Percentiles rank a stretch among this genome's conserved stretches.
Evolutionary conservation across 129 eudicot genomes (phyloP).

Genomic region (Flaveria linearis): DNA sequence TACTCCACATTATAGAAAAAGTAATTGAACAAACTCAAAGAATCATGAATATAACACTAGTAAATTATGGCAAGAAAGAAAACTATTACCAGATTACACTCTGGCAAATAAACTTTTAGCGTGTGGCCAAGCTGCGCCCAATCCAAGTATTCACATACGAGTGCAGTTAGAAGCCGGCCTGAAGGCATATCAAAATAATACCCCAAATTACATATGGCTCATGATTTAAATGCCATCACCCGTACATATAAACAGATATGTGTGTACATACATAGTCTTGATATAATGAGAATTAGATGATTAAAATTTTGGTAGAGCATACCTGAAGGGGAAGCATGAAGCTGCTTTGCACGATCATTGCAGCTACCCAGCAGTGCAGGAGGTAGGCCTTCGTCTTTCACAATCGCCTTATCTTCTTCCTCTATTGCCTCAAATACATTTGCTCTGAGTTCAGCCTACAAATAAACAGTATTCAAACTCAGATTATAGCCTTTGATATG

Average conservation of each 20-base stretch:
- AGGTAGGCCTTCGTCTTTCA: conserved; percentile 81
- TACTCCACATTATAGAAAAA: conserved; percentile 2
- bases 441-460: conserved; percentile 95
- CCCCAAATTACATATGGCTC: neutral
- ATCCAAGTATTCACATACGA: conserved; percentile 94
- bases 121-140: conserved; percentile 95
- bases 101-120: conserved; percentile 86
- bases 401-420: conserved; percentile 84
- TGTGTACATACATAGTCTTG: neutral
- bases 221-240: neutral
- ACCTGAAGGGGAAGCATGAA: conserved; percentile 97
- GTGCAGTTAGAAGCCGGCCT: conserved; percentile 89
- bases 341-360: conserved; percentile 90
- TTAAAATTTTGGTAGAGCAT: neutral
- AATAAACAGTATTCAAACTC: conserved; percentile 1
- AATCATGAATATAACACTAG: neutral
- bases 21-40: neutral
- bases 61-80: neutral
- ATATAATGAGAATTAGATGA: neutral
- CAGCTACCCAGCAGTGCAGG: conserved; percentile 96
- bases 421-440: conserved; percentile 96
- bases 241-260: neutral
- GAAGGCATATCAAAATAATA: conserved; percentile 31
- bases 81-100: conserved; percentile 78
- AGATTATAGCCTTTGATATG: neutral